Percentiles rank a stretch among this genome's conserved stretches.
Conservation (phyloP, 129 eudicot genomes). For the Chrysanthemum seticuspe region DNA sequence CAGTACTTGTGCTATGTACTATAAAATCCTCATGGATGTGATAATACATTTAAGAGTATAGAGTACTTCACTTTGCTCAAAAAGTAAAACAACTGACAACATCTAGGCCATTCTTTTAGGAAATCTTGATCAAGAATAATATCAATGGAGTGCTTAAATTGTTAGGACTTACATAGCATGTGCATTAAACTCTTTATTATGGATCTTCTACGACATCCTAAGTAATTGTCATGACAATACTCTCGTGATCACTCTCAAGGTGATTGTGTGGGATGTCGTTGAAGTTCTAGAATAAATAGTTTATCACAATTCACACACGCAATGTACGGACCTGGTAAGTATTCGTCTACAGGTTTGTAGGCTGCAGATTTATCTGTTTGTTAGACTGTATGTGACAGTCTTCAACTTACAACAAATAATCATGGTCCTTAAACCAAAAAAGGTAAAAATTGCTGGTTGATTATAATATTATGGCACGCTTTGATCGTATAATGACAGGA, state of each 20-base stretch:
- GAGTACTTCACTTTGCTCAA: neutral
- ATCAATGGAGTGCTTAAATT: neutral
- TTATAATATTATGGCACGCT: neutral
- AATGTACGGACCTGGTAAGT: neutral
- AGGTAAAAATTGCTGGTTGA: too few species aligned
- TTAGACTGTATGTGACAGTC: too few species aligned
- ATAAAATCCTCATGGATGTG: neutral
- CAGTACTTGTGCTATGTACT: neutral
- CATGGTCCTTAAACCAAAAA: too few species aligned
- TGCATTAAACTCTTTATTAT: neutral
- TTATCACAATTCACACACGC: neutral
- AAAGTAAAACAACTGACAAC: neutral
- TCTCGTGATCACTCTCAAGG: neutral
- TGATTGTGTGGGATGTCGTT: neutral
- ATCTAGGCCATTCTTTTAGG: neutral
- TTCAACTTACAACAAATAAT: too few species aligned
- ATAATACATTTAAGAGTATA: neutral
- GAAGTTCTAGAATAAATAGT: conserved; percentile 6
- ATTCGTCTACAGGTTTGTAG: neutral
- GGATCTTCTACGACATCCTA: conserved; percentile 15
- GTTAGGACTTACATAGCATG: neutral
- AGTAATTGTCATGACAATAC: neutral
- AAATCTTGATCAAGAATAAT: neutral
- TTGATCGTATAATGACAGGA: too few species aligned
- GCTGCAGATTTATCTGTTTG: neutral